phyloP scores from a whole-genome alignment of 139 green algal genomes.

The Tetraselmis striata region DNA sequence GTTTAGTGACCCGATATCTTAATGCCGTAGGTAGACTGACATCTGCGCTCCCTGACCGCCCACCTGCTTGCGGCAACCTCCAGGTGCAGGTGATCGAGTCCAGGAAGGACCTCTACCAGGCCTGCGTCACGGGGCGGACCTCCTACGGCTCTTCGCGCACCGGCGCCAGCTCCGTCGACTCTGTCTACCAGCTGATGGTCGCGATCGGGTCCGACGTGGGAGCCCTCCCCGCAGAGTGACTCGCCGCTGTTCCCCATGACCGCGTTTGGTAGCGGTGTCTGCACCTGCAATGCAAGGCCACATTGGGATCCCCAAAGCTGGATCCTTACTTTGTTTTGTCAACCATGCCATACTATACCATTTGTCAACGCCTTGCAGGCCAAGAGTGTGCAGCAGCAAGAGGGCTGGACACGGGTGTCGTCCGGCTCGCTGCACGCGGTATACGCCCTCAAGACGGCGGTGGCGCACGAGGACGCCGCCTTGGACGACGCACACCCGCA shows the following conservation, averaged over 20 bases:
- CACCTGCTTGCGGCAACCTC: neutral
- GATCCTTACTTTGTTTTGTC: neutral
- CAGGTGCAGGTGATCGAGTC: slow-evolving; percentile 10
- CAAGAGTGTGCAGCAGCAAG: neutral
- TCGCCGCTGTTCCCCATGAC: no score
- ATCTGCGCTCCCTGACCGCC: neutral
- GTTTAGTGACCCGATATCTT: no score
- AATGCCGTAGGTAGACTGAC: neutral
- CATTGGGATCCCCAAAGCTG: neutral
- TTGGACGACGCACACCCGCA: slow-evolving; percentile 7
- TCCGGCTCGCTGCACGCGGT: slow-evolving; percentile 5
- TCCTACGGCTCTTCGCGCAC: slow-evolving; percentile 5
- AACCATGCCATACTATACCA: neutral
- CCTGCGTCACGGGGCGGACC: slow-evolving; percentile 8
- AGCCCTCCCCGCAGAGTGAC: no score
- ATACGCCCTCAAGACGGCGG: slow-evolving; percentile 2
- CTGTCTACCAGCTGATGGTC: slow-evolving; percentile 13
- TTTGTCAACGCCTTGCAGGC: neutral
- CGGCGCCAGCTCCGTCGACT: neutral
- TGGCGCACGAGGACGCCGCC: slow-evolving; percentile 3
- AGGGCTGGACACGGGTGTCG: slow-evolving; percentile 4
- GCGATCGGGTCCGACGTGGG: slow-evolving; percentile 1
- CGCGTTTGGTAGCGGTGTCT: no score
- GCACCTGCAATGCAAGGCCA: no score
- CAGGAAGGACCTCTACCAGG: slow-evolving; percentile 14